These are phyloP conservation scores for Furcasterigmium furcatum DNA, from an alignment of 2,329 filamentous ascomycete species.

Conservation along the genomic window DNA sequence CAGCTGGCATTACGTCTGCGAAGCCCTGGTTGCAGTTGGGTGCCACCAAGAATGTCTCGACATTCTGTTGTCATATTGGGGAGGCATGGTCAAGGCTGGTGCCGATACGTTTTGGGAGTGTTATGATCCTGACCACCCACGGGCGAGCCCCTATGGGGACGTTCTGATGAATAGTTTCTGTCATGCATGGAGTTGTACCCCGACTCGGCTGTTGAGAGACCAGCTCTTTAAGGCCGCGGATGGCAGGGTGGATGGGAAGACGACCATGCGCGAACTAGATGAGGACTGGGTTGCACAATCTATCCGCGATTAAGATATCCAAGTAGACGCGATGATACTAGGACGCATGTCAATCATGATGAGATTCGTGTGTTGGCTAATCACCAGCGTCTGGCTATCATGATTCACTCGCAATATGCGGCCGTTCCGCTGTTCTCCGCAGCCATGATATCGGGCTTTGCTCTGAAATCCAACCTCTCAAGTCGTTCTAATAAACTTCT, in stretches of 20 bases:
- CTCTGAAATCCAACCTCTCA: constrained; percentile 1
- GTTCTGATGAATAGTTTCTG: constrained; percentile 27
- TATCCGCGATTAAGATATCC: no score
- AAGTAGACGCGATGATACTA: no score
- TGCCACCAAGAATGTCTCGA: constrained; percentile 19
- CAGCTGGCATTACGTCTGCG: constrained; percentile 23
- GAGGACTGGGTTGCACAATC: not conserved
- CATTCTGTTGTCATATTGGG: constrained; percentile 26
- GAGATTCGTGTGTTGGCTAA: no score
- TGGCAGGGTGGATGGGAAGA: no score
- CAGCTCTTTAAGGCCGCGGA: constrained; percentile 2
- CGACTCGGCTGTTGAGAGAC: constrained; percentile 19
- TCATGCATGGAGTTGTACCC: constrained; percentile 28
- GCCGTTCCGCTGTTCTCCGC: no score
- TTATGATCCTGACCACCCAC: constrained; percentile 20
- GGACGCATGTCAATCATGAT: no score
- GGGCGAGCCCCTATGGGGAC: constrained; percentile 25
- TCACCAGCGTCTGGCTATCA: no score
- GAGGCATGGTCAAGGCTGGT: constrained; percentile 24
- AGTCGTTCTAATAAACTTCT: no score
- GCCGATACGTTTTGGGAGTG: constrained; percentile 29
- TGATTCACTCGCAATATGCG: no score
- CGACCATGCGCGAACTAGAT: not conserved
- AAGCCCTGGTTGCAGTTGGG: constrained; percentile 19
- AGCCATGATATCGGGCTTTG: not conserved